Evolutionary conservation across 1,139 yeast species (phyloP).

Genomic region (Candida frijolesensis): DNA sequence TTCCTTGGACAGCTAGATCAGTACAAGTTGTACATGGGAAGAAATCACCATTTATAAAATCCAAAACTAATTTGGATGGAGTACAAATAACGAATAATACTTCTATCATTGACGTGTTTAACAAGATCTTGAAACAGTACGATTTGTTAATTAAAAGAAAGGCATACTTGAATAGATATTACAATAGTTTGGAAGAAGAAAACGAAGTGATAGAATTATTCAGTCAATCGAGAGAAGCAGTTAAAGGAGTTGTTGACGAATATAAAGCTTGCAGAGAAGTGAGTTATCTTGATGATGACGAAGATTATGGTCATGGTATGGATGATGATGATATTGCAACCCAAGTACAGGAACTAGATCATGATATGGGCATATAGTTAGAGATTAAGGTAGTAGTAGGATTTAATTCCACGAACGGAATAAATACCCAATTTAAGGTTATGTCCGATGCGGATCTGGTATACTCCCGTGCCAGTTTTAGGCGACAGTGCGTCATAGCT

Average conservation of each 20-base stretch:
- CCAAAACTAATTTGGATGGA: constrained; percentile 54
- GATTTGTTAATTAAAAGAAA: constrained; percentile 77
- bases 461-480: neutral
- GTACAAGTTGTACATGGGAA: constrained; percentile 78
- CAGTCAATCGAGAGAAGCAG: constrained; percentile 74
- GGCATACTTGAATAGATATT: constrained; percentile 84
- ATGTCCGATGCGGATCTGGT: neutral
- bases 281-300: constrained; percentile 54
- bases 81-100: constrained; percentile 80
- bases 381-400: too few species aligned
- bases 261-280: constrained; percentile 62
- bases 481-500: neutral
- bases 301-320: constrained; percentile 4
- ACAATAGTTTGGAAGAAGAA: constrained; percentile 48
- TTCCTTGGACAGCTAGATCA: constrained; percentile 85
- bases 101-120: constrained; percentile 64
- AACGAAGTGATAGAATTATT: constrained; percentile 69
- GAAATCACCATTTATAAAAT: constrained; percentile 60
- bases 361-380: constrained; percentile 6
- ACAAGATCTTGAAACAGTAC: constrained; percentile 71
- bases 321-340: neutral
- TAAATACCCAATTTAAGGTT: neutral
- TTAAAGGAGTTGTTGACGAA: constrained; percentile 69
- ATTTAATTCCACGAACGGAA: neutral
- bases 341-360: constrained; percentile 3